phyloP scores from a whole-genome alignment of 2,329 filamentous ascomycete species.

The Hypoxylon rubiginosum region DNA sequence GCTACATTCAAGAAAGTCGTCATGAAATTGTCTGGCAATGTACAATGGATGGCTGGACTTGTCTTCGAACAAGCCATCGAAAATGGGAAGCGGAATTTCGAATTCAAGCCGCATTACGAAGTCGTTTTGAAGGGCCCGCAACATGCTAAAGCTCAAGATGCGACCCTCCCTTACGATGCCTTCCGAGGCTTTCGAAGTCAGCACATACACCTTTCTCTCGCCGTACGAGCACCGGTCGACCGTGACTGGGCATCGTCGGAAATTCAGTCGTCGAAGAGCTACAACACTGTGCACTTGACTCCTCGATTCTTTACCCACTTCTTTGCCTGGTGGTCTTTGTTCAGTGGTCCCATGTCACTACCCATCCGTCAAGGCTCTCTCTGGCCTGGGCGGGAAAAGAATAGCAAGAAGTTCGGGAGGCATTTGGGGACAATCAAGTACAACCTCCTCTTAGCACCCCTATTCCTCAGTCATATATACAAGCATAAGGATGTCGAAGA shows the following conservation, averaged over 20 bases:
- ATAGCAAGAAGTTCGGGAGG: constrained; percentile 97
- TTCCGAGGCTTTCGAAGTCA: constrained; percentile 96
- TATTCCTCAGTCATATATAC: constrained; percentile 97
- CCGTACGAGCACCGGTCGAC: constrained; percentile 87
- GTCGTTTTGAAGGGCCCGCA: constrained; percentile 86
- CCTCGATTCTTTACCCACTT: constrained; percentile 99
- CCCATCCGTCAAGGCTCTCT: constrained; percentile 92
- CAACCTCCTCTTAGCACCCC: constrained; percentile 88
- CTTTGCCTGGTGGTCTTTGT: constrained; percentile 97
- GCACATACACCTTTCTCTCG: constrained; percentile 95
- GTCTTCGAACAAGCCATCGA: constrained; percentile 90
- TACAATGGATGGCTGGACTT: constrained; percentile 90
- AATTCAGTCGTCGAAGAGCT: constrained; percentile 83
- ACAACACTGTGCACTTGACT: constrained; percentile 95
- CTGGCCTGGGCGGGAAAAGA: constrained; percentile 94
- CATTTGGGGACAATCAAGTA: constrained; percentile 99
- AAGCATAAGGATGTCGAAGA: constrained; percentile 98
- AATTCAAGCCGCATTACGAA: constrained; percentile 93
- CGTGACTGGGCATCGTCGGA: constrained; percentile 87
- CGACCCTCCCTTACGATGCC: constrained; percentile 81
- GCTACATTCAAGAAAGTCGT: constrained; percentile 98
- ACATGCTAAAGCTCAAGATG: constrained; percentile 72
- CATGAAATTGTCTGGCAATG: constrained; percentile 98
- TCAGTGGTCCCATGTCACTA: constrained; percentile 93
- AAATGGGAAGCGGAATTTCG: constrained; percentile 80